Evolutionary conservation across 148 eudicot genomes (phyloP).

Genomic region (Vaccinium darrowii): DNA sequence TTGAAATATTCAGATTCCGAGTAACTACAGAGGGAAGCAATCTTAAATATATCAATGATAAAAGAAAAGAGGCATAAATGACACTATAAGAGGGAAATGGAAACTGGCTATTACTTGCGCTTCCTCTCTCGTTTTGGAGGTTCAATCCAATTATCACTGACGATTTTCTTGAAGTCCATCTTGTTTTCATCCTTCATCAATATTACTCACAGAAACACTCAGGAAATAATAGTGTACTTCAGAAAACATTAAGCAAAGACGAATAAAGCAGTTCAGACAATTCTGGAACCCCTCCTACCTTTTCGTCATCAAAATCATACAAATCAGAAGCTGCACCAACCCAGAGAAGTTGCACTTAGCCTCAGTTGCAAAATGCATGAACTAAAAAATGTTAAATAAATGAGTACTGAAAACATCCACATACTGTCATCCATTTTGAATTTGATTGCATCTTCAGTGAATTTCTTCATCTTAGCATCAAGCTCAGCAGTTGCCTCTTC

Average conservation of each 20-base stretch:
- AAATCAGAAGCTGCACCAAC: conserved; percentile 81
- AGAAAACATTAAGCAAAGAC: neutral
- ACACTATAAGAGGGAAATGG: neutral
- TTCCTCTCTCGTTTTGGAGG: conserved; percentile 95
- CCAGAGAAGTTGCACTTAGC: conserved; percentile 18
- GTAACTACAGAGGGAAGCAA: conserved; percentile 47
- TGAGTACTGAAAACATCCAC: conserved; percentile 18
- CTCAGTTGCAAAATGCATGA: neutral
- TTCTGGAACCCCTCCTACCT: conserved; percentile 35
- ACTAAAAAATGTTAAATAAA: neutral
- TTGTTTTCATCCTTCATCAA: conserved; percentile 72
- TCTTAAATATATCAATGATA: neutral
- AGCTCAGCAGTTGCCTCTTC: conserved; percentile 94
- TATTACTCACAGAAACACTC: neutral
- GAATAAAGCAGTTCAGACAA: neutral
- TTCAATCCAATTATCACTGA: conserved; percentile 87
- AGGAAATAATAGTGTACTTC: neutral
- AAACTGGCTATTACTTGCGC: conserved; percentile 66
- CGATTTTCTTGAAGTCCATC: conserved; percentile 89
- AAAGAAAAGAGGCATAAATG: neutral
- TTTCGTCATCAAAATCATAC: conserved; percentile 91
- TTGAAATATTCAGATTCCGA: conserved; percentile 96
- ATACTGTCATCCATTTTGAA: conserved; percentile 99
- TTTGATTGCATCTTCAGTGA: conserved; percentile 96
- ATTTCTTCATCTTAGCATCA: conserved; percentile 99